Evolutionary conservation across 495 filamentous ascomycete genomes (phyloP).

Genomic region (Oidiodendron maius): DNA sequence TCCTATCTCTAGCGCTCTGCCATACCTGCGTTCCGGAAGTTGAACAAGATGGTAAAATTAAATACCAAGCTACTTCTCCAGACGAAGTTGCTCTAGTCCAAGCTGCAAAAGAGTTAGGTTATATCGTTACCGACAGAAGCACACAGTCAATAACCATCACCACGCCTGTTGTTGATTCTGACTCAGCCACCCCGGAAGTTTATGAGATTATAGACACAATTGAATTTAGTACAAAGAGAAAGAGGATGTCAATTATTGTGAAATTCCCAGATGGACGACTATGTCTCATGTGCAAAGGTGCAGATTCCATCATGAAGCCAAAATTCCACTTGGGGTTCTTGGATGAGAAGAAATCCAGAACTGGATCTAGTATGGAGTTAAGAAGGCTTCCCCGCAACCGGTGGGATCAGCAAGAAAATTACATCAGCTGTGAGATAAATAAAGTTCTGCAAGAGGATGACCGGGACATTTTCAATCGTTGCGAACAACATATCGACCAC

Average conservation of each 20-base stretch:
- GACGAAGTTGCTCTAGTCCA: constrained; percentile 85
- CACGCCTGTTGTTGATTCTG: constrained; percentile 15
- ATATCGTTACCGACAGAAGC: constrained; percentile 63
- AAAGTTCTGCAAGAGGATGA: constrained; percentile 53
- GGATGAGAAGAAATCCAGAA: constrained; percentile 70
- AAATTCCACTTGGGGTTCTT: constrained; percentile 63
- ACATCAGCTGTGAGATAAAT: constrained; percentile 52
- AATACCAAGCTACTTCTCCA: constrained; percentile 85
- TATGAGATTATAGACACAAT: constrained; percentile 87
- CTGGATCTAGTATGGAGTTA: too few species aligned
- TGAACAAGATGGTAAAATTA: constrained; percentile 54
- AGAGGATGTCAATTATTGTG: constrained; percentile 87
- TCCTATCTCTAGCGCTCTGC: constrained; percentile 78
- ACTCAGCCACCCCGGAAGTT: constrained; percentile 35
- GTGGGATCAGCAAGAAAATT: too few species aligned
- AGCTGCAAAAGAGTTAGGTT: constrained; percentile 82
- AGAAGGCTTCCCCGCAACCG: too few species aligned
- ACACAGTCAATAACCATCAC: constrained; percentile 39
- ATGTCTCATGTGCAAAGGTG: constrained; percentile 85
- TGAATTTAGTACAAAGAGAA: constrained; percentile 85
- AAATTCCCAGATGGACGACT: constrained; percentile 78
- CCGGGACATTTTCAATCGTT: constrained; percentile 57
- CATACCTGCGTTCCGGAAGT: constrained; percentile 85
- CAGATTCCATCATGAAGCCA: constrained; percentile 71
- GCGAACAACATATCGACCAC: constrained; percentile 83